Evolutionary conservation across 768 basidiomycete species (phyloP).

Genomic region (Termitomyces sp.): DNA sequence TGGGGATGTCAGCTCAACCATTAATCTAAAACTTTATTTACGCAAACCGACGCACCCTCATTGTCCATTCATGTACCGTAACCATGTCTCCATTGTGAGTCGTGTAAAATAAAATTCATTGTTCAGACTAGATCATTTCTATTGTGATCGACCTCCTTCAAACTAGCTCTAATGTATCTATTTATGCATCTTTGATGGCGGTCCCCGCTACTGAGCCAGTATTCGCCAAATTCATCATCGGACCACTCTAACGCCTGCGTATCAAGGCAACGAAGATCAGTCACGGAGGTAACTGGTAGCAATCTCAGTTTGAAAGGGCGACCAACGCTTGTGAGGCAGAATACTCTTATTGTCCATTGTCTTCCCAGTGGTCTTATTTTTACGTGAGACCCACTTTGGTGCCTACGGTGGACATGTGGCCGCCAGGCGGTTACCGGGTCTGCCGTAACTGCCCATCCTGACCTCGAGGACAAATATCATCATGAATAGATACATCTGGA

Average conservation of each 20-base stretch:
- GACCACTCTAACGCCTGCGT: not conserved
- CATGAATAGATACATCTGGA: not conserved
- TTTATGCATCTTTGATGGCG: not conserved
- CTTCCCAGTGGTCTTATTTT: slow-evolving; percentile 1
- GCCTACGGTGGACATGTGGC: slow-evolving; percentile 1
- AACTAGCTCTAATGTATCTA: not conserved
- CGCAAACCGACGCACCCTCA: not conserved
- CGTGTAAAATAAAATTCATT: slow-evolving; percentile 3
- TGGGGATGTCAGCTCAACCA: slow-evolving; percentile 6
- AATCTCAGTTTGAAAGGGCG: not conserved
- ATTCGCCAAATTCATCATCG: not conserved
- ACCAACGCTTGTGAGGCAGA: not conserved
- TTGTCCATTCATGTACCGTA: slow-evolving; percentile 1
- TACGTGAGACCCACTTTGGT: slow-evolving; percentile 8
- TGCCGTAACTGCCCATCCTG: slow-evolving; percentile 5
- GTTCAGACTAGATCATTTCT: not conserved
- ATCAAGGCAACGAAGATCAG: not conserved
- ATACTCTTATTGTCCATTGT: not conserved
- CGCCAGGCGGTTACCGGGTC: slow-evolving; percentile 1
- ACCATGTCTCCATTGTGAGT: not conserved
- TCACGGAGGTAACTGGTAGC: not conserved
- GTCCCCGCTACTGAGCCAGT: not conserved
- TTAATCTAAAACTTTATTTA: slow-evolving; percentile 7
- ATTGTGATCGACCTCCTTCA: not conserved
- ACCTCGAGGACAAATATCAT: slow-evolving; percentile 1